Evolutionary conservation across 192 early-diverging fungal species (phyloP), one percentile per base, ranked within the genome.

Genomic region (Podila verticillata): DNA sequence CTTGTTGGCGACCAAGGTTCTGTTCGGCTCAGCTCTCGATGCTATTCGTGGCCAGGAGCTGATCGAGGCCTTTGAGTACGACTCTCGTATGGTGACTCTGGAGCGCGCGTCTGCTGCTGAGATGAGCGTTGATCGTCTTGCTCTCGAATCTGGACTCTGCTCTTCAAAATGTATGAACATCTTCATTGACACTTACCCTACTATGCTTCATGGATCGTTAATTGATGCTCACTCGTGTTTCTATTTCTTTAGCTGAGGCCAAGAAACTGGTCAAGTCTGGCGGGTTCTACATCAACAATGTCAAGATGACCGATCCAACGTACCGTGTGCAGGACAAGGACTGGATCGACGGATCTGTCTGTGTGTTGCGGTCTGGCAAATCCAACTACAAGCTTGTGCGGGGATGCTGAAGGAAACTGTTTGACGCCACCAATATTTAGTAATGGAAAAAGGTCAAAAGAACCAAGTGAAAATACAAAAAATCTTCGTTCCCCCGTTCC

Each of bases 261-360:
- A 83, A 91, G 44, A 94, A 96, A 56, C 81, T 95, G 32, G 86
- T 92, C 61, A 88, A 88, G 32, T 75, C 89, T 5, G 94, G 96
- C 22, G 97, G 97, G 0, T 74, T 98, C 30, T 98, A 98, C 69
- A 66, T 94, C 24, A 92, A 92, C 85, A 91, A 93, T 64, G 47
- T 66, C 30, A 83, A 91, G 48, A 77, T 91, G 2, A 80, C 66
- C 1, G 84, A 89, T 60, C 67, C 84, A 24, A 31, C 77, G 12
- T 70, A 82, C 34, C 70, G 66, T 32, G 62, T 93, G 7, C 19
- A 32, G 5, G 79, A 84, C 5, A 72, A 63, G 30, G 89, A 93
- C 68, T 85, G 93, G 75, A 78, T 95, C 20, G 92, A 93, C 66
- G 89, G 85, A 20, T 68, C 82, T 2, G 85, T 95, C 19, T 93